Evolutionary conservation across 192 early-diverging fungal species (phyloP).

Genomic region (Linnemannia hyalina): DNA sequence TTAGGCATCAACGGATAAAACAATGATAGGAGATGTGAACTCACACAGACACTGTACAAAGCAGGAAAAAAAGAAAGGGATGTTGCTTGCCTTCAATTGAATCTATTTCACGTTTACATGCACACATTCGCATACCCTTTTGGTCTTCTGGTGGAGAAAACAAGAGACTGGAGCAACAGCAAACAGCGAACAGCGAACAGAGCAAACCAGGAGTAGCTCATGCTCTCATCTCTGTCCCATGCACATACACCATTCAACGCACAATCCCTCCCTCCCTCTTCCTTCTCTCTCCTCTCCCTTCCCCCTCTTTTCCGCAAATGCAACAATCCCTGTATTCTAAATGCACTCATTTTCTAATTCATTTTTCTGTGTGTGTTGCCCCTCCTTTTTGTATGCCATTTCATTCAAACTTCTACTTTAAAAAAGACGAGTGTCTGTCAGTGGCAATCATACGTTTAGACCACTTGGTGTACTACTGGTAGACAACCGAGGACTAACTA

Average conservation of each 20-base stretch:
- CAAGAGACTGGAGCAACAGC: background rate
- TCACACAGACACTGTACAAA: no score
- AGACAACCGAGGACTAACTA: background rate
- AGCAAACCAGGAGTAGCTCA: background rate
- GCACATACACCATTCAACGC: background rate
- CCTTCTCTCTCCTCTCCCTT: background rate
- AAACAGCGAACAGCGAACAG: background rate
- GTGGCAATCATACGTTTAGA: background rate
- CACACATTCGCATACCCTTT: background rate
- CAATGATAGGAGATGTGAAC: background rate
- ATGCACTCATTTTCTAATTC: background rate
- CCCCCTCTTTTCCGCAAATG: no score
- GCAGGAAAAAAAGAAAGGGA: no score
- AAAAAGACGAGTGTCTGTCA: background rate
- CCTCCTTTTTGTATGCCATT: background rate
- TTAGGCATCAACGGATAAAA: background rate
- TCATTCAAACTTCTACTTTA: background rate
- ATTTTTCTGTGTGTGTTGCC: background rate
- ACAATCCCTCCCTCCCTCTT: background rate
- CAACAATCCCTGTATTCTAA: conserved; percentile 3
- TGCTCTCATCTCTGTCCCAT: background rate
- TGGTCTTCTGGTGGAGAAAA: background rate
- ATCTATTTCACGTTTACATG: no score
- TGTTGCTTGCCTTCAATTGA: no score
- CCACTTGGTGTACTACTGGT: background rate